A percentile compares a stretch with the other conserved stretches of the same genome.
Evolutionary conservation across 768 basidiomycete genomes (phyloP).

Genomic region (Hydnomerulius pinastri): DNA sequence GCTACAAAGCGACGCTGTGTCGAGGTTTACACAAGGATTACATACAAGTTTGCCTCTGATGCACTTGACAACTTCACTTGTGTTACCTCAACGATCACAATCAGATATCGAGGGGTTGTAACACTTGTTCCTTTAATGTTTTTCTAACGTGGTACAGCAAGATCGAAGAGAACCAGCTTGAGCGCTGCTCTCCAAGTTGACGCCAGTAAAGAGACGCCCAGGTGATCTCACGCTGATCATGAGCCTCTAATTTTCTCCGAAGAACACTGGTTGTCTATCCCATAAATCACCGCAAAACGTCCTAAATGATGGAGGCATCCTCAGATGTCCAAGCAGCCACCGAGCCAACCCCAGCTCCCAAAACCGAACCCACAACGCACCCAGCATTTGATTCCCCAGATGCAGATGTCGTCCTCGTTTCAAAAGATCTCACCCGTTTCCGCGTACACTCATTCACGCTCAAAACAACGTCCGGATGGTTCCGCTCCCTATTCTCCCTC

Average conservation of each 20-base stretch:
- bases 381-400: conserved; percentile 53
- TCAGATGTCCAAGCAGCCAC: conserved; percentile 8
- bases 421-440: conserved; percentile 54
- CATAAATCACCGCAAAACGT: no score
- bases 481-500: conserved; percentile 59
- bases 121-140: no score
- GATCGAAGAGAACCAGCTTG: no score
- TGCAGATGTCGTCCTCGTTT: conserved; percentile 56
- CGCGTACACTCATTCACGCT: conserved; percentile 60
- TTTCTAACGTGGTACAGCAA: no score
- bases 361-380: conserved; percentile 37
- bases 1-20: not conserved
- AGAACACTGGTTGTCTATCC: no score
- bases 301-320: conserved; percentile 1
- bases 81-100: no score
- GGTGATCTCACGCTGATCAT: conserved; percentile 14
- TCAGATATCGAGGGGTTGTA: no score
- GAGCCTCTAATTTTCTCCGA: conserved; percentile 9
- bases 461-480: conserved; percentile 67
- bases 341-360: not conserved
- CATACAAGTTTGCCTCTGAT: no score
- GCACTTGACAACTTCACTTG: no score
- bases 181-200: no score
- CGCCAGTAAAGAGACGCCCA: no score
- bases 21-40: not conserved